These are phyloP conservation scores for Pichia nakasei DNA, from an alignment of 805 yeast species.

Conservation along the genomic window DNA sequence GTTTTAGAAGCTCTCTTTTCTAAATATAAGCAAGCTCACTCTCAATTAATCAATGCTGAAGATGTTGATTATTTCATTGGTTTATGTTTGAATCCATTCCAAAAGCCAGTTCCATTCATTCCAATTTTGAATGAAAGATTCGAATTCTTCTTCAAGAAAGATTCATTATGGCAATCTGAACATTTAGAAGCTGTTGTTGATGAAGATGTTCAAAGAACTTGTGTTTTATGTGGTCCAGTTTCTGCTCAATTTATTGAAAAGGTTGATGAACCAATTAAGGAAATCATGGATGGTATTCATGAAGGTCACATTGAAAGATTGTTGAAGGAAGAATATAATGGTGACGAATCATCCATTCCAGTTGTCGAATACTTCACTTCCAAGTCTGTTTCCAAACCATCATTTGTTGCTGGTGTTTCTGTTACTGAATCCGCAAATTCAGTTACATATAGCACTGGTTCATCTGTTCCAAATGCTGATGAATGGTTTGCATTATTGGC, in stretches of 20 bases:
- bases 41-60: slow-evolving; percentile 86
- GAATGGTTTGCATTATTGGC: slow-evolving; percentile 79
- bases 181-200: slow-evolving; percentile 92
- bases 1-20: slow-evolving; percentile 52
- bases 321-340: slow-evolving; percentile 59
- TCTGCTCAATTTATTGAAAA: slow-evolving; percentile 86
- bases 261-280: slow-evolving; percentile 89
- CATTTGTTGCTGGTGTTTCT: slow-evolving; percentile 31
- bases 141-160: slow-evolving; percentile 96
- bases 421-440: slow-evolving; percentile 25
- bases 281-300: slow-evolving; percentile 80
- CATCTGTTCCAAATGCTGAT: slow-evolving; percentile 26
- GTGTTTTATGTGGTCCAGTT: slow-evolving; percentile 97
- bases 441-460: slow-evolving; percentile 32
- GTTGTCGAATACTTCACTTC: slow-evolving; percentile 86
- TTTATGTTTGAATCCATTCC: slow-evolving; percentile 71
- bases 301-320: slow-evolving; percentile 76
- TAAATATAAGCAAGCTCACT: slow-evolving; percentile 64
- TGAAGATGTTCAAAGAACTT: slow-evolving; percentile 96
- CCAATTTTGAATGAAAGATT: slow-evolving; percentile 92
- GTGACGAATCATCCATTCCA: slow-evolving; percentile 69
- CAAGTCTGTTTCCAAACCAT: slow-evolving; percentile 36
- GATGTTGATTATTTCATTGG: slow-evolving; percentile 89
- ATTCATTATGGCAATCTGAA: slow-evolving; percentile 98
- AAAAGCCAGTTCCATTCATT: slow-evolving; percentile 97